A percentile compares a stretch with the other conserved stretches of the same genome.
phyloP scores from a whole-genome alignment of 2,329 filamentous ascomycete genomes.

The Beauveria caledonica region DNA sequence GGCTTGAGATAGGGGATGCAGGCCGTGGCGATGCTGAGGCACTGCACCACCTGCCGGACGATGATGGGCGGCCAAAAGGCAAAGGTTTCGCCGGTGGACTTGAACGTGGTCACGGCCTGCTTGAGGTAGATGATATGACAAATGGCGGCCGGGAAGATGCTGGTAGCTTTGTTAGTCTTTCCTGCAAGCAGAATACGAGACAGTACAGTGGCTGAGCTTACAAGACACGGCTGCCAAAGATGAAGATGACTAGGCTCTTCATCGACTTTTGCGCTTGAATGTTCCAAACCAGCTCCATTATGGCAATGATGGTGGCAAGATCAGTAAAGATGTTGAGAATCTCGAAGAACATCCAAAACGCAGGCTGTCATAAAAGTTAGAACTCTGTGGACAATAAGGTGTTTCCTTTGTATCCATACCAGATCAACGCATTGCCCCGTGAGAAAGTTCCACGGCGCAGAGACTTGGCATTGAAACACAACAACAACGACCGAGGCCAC shows the following conservation, averaged over 20 bases:
- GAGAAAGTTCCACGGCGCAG: not conserved
- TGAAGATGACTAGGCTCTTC: not conserved
- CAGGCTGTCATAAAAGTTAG: not conserved
- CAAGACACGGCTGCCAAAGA: conserved; percentile 6
- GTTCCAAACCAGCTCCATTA: not conserved
- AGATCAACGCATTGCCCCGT: not conserved
- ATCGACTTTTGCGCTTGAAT: conserved; percentile 1
- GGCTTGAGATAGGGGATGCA: conserved; percentile 9
- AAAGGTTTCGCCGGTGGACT: not conserved
- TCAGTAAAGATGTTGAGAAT: conserved; percentile 1
- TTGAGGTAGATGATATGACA: not conserved
- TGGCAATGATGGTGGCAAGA: not conserved
- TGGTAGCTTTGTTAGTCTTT: not conserved
- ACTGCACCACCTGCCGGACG: conserved; percentile 2
- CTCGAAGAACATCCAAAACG: conserved; percentile 5
- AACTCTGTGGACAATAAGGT: too few species aligned
- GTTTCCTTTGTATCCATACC: not conserved
- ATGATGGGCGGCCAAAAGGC: conserved; percentile 1
- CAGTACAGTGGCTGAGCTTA: not conserved
- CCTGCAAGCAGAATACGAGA: too few species aligned
- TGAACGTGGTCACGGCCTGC: not conserved
- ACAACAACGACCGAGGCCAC: not conserved
- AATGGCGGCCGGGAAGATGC: not conserved
- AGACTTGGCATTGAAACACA: conserved; percentile 1
- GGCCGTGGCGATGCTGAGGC: not conserved